phyloP scores from a whole-genome alignment of 768 basidiomycete species.

The Tylopilus intermedius region DNA sequence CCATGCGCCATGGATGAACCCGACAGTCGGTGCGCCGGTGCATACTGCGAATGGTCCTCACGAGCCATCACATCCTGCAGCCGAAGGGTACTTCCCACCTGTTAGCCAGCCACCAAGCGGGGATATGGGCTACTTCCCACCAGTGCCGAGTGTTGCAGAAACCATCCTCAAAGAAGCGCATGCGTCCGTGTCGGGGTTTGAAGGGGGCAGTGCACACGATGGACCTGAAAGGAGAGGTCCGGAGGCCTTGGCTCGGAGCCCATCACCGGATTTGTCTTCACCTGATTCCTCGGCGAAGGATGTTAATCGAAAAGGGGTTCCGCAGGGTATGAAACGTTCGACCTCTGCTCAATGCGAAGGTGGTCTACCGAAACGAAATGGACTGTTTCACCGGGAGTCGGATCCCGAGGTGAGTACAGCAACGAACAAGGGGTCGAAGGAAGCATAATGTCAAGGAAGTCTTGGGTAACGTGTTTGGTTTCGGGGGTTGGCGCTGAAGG shows the following conservation, averaged over 20 bases:
- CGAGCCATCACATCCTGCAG: constrained; percentile 10
- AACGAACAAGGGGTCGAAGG: constrained; percentile 22
- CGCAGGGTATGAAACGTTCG: constrained; percentile 26
- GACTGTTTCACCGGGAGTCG: constrained; percentile 28
- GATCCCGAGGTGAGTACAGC: constrained; percentile 25
- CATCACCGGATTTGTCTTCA: constrained; percentile 9
- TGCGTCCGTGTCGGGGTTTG: constrained; percentile 1
- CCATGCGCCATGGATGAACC: constrained; percentile 51
- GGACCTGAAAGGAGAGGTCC: constrained; percentile 3
- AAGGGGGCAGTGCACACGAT: background rate
- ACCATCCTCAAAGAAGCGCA: constrained; percentile 34
- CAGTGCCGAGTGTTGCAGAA: constrained; percentile 31
- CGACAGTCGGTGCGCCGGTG: constrained; percentile 60
- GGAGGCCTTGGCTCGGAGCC: constrained; percentile 6
- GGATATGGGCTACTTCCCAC: constrained; percentile 41
- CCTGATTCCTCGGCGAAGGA: constrained; percentile 12
- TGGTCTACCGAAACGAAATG: constrained; percentile 24
- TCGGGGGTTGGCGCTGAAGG: background rate
- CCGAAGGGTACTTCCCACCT: constrained; percentile 43
- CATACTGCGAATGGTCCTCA: constrained; percentile 23
- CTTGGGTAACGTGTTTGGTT: constrained; percentile 14
- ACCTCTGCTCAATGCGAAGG: constrained; percentile 27
- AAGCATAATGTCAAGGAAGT: constrained; percentile 11
- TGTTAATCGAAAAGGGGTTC: constrained; percentile 9
- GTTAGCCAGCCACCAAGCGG: constrained; percentile 22